Evolutionary conservation across 495 filamentous ascomycete genomes (phyloP).

Genomic region (Penicillium malachiteum): DNA sequence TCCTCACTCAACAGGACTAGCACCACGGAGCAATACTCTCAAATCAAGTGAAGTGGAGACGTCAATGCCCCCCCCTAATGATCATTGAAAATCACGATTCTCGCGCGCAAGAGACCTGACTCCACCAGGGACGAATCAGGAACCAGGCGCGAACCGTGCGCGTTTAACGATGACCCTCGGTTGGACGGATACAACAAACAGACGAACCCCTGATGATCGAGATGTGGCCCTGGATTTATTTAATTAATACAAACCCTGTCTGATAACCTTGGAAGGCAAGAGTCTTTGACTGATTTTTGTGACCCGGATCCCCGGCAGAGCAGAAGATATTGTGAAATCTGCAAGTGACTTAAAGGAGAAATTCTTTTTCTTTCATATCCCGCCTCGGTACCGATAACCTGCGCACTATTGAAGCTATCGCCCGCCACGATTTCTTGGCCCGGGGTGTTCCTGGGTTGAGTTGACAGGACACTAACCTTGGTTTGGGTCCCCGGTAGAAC

Average conservation of each 20-base stretch:
- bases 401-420: conserved; percentile 2
- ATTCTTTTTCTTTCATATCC: neutral
- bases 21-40: neutral
- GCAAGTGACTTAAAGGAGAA: too few species aligned
- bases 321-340: too few species aligned
- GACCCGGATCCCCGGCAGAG: too few species aligned
- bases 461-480: neutral
- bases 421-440: neutral
- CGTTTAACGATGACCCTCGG: neutral
- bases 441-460: neutral
- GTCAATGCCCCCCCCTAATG: too few species aligned
- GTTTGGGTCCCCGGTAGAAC: neutral
- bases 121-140: neutral
- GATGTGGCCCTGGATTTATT: too few species aligned
- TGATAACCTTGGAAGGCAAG: too few species aligned
- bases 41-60: neutral
- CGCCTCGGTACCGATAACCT: neutral
- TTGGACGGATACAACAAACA: neutral
- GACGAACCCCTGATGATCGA: too few species aligned
- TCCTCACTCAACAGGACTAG: conserved; percentile 1
- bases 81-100: neutral
- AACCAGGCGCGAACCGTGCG: neutral
- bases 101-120: neutral
- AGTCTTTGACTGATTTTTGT: too few species aligned
- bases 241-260: too few species aligned